These are phyloP conservation scores for Coniochaeta hoffmannii DNA, from an alignment of 2,329 filamentous ascomycete genomes.

Conservation along the genomic window DNA sequence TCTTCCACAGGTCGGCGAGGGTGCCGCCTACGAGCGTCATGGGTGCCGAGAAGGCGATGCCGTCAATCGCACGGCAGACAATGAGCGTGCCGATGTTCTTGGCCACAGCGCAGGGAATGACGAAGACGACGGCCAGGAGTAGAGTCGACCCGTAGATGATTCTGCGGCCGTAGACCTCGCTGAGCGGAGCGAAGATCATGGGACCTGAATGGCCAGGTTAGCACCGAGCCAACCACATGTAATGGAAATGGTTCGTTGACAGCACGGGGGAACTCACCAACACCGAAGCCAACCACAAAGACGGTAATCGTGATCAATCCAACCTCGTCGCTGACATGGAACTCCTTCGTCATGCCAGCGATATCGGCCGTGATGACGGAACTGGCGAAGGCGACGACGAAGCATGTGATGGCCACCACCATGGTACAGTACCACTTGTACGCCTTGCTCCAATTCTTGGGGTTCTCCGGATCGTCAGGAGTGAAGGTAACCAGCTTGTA, in stretches of 20 bases:
- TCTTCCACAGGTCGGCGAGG: conserved; percentile 75
- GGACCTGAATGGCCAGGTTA: too few species aligned
- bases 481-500: conserved; percentile 58
- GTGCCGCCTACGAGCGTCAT: conserved; percentile 84
- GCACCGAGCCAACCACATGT: too few species aligned
- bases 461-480: conserved; percentile 65
- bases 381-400: conserved; percentile 64
- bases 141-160: conserved; percentile 65
- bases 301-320: conserved; percentile 64
- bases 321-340: conserved; percentile 65
- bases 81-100: conserved; percentile 71
- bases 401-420: conserved; percentile 70
- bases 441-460: conserved; percentile 76
- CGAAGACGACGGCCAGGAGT: conserved; percentile 65
- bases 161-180: conserved; percentile 65
- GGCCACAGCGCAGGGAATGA: conserved; percentile 72
- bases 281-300: conserved; percentile 75
- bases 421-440: conserved; percentile 83
- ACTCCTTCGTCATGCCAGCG: conserved; percentile 52
- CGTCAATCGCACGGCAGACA: conserved; percentile 69
- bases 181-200: conserved; percentile 72
- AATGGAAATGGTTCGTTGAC: neutral
- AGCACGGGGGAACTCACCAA: too few species aligned
- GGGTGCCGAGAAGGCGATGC: conserved; percentile 76
- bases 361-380: conserved; percentile 75